A percentile compares a stretch with the other conserved stretches of the same genome.
These are phyloP conservation scores for Neurospora sp. DNA, from an alignment of 495 filamentous ascomycete genomes.

Conservation along the genomic window DNA sequence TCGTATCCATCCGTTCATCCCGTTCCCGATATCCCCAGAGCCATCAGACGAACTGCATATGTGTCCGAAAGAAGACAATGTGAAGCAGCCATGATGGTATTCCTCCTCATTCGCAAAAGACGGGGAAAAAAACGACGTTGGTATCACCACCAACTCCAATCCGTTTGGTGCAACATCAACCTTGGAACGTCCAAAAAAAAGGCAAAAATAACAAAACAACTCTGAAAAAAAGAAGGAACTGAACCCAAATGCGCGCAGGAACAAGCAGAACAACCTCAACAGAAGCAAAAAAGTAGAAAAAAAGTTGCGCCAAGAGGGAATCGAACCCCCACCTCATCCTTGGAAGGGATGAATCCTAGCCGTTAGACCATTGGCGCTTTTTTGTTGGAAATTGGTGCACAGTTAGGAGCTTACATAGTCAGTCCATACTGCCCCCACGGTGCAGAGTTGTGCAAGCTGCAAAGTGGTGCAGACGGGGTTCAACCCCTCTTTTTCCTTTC, in stretches of 20 bases:
- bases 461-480: too few relatives aligned
- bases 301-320: background rate
- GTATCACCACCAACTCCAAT: background rate
- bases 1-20: background rate
- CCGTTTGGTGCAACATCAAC: too few relatives aligned
- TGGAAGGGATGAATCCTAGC: background rate
- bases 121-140: too few relatives aligned
- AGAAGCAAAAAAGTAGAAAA: background rate
- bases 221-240: background rate
- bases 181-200: too few relatives aligned
- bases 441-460: too few relatives aligned
- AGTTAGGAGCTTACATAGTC: fast-evolving
- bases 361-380: background rate
- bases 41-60: background rate
- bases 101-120: background rate
- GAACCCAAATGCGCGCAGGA: background rate
- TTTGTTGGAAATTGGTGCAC: background rate
- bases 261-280: background rate
- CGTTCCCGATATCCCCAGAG: fast-evolving
- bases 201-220: background rate
- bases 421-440: too few relatives aligned
- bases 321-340: background rate
- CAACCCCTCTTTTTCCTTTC: too few relatives aligned
- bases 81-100: too few relatives aligned
- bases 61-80: background rate